phyloP scores from a whole-genome alignment of 306 rosid species.

The Cajanus cajan region DNA sequence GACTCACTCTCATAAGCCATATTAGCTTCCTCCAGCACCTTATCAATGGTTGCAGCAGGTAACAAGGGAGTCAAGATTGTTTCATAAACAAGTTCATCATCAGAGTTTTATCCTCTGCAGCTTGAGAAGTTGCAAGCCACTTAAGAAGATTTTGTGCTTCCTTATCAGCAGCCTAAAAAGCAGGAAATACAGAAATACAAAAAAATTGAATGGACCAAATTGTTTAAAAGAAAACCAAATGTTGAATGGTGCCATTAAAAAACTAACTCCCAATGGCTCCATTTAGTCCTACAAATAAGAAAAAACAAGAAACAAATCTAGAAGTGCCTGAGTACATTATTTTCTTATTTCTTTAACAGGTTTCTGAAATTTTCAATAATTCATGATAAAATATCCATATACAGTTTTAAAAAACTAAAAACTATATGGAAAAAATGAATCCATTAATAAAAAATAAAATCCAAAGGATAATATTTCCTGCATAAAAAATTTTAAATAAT shows the following conservation, averaged over 20 bases:
- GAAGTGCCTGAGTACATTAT: not conserved
- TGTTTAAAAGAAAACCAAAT: conserved; percentile 3
- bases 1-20: conserved; percentile 77
- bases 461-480: not conserved
- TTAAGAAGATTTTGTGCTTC: conserved; percentile 74
- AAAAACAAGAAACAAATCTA: conserved; percentile 17
- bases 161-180: conserved; percentile 57
- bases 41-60: conserved; percentile 68
- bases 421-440: not conserved
- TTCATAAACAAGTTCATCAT: conserved; percentile 85
- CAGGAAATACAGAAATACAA: conserved; percentile 21
- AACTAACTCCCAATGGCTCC: conserved; percentile 15
- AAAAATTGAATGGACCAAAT: conserved; percentile 20
- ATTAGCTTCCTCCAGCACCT: conserved; percentile 79
- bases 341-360: conserved; percentile 2
- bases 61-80: conserved; percentile 73
- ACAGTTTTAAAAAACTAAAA: not conserved
- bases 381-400: not conserved
- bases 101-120: conserved; percentile 66
- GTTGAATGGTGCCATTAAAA: conserved; percentile 15
- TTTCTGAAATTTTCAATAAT: not conserved
- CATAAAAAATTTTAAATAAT: not conserved
- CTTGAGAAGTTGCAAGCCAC: conserved; percentile 91
- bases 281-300: not conserved
- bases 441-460: not conserved